Conservation (phyloP, 495 filamentous ascomycete species). For the Neurospora sp. region DNA sequence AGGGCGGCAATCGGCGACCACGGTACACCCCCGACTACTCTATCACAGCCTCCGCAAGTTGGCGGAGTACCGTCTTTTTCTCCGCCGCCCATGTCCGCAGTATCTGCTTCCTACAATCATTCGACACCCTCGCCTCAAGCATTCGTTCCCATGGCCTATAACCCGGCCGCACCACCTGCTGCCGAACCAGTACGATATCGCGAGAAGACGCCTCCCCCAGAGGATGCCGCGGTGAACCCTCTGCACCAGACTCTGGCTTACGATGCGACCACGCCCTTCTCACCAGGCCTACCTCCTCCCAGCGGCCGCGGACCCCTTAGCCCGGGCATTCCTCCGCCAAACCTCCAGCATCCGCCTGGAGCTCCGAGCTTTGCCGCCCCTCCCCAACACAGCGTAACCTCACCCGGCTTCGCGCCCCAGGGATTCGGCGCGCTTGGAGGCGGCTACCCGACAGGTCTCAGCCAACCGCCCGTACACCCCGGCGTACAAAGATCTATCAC, state of each 20-base stretch:
- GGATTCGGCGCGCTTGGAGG: slow-evolving; percentile 28
- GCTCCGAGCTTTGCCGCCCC: slow-evolving; percentile 28
- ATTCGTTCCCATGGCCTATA: slow-evolving; percentile 74
- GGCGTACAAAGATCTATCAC: slow-evolving; percentile 31
- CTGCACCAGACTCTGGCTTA: slow-evolving; percentile 56
- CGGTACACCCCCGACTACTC: slow-evolving; percentile 21
- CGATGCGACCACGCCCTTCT: slow-evolving; percentile 46
- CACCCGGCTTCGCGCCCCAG: slow-evolving; percentile 30
- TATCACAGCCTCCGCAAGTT: slow-evolving; percentile 37
- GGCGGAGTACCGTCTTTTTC: slow-evolving; percentile 28
- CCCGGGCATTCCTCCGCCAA: slow-evolving; percentile 26
- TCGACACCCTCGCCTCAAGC: slow-evolving; percentile 23
- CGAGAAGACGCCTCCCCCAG: slow-evolving; percentile 81
- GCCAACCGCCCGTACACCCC: slow-evolving; percentile 24
- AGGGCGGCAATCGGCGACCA: slow-evolving; percentile 54
- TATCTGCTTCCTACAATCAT: slow-evolving; percentile 12
- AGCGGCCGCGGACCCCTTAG: slow-evolving; percentile 25
- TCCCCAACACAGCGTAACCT: slow-evolving; percentile 27
- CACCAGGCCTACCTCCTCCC: slow-evolving; percentile 30
- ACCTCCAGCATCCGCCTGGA: slow-evolving; percentile 25
- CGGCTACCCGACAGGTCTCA: slow-evolving; percentile 25
- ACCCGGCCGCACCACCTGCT: slow-evolving; percentile 78
- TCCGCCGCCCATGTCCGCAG: slow-evolving; percentile 26
- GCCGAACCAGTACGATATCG: slow-evolving; percentile 74
- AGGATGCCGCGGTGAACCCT: slow-evolving; percentile 61